A percentile compares a stretch with the other conserved stretches of the same genome.
Conservation (phyloP, 2,329 filamentous ascomycete species). For the Aspergillus sp. region DNA sequence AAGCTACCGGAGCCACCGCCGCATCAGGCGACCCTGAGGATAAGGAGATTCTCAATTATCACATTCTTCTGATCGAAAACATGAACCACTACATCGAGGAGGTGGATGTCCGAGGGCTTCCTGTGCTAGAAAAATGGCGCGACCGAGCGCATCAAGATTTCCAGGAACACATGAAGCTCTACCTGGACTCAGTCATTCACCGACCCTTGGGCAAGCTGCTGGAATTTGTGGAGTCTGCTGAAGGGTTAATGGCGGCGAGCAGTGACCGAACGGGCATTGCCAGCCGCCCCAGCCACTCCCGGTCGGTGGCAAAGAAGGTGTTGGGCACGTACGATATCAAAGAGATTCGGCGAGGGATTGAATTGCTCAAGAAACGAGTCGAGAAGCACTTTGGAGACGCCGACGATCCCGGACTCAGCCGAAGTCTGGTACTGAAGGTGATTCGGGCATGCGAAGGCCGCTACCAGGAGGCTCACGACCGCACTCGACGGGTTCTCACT, state of each 20-base stretch:
- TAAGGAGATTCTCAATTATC: constrained; percentile 95
- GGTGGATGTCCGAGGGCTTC: constrained; percentile 71
- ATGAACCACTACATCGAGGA: constrained; percentile 98
- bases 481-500: constrained; percentile 46
- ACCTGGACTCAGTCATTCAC: constrained; percentile 83
- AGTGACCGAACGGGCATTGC: constrained; percentile 64
- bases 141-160: constrained; percentile 75
- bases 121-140: constrained; percentile 80
- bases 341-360: constrained; percentile 86
- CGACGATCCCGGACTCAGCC: constrained; percentile 68
- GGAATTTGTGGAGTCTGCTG: constrained; percentile 87
- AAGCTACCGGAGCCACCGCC: constrained; percentile 53
- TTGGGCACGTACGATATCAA: constrained; percentile 76
- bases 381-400: constrained; percentile 97
- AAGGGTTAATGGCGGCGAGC: constrained; percentile 64
- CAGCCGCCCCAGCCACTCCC: constrained; percentile 77
- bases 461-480: constrained; percentile 56
- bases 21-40: constrained; percentile 72
- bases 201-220: constrained; percentile 86
- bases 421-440: constrained; percentile 59
- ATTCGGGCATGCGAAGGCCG: constrained; percentile 59
- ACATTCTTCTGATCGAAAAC: constrained; percentile 96
- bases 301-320: constrained; percentile 81
- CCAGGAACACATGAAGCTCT: constrained; percentile 81
- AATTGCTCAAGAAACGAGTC: constrained; percentile 82